Conservation (phyloP, 257 asterid species). For the Eucommia ulmoides region DNA sequence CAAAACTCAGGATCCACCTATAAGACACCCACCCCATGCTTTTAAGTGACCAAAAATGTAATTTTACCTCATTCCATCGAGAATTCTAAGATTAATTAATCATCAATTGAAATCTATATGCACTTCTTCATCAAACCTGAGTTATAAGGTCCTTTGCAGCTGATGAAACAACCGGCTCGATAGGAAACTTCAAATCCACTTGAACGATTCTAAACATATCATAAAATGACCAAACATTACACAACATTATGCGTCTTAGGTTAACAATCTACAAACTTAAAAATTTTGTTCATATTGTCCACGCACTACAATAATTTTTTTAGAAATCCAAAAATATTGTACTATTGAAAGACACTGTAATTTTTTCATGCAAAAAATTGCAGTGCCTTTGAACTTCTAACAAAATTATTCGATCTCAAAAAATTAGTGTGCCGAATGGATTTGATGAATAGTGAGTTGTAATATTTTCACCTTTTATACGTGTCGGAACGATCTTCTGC, state of each 20-base stretch:
- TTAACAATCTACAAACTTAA: not conserved
- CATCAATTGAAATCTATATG: too few relatives aligned
- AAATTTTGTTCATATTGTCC: too few relatives aligned
- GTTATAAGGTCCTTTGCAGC: conserved; percentile 84
- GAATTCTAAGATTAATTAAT: too few relatives aligned
- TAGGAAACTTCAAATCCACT: conserved; percentile 87
- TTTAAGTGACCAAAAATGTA: too few relatives aligned
- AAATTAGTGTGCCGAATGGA: too few relatives aligned
- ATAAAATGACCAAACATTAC: not conserved
- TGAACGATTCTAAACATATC: conserved; percentile 61
- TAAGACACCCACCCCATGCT: not conserved
- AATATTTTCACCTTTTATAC: conserved; percentile 83
- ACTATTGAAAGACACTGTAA: not conserved
- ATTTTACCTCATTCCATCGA: too few relatives aligned
- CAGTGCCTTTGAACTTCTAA: conserved; percentile 2
- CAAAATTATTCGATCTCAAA: not conserved
- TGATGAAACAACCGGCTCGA: conserved; percentile 72
- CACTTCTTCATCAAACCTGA: too few relatives aligned
- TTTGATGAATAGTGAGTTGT: too few relatives aligned
- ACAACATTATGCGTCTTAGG: not conserved
- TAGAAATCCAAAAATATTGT: too few relatives aligned
- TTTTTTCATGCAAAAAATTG: not conserved
- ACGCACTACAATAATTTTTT: not conserved
- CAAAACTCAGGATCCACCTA: not conserved
- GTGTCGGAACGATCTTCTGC: conserved; percentile 93